Base-by-base conservation (phyloP, 2,329 filamentous ascomycete species). In the Sclerotinia spermophila region DNA sequence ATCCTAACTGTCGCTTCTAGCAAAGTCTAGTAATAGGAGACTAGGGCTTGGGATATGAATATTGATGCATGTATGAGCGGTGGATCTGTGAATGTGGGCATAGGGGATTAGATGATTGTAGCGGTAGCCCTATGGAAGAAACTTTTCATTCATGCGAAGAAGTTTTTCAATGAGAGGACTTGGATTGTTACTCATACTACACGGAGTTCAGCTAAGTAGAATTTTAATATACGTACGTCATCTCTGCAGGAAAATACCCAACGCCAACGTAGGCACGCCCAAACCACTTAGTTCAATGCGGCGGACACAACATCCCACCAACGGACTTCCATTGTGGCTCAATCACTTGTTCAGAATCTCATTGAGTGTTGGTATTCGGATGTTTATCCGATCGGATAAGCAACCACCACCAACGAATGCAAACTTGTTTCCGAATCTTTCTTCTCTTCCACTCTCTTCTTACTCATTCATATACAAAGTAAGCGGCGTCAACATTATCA, bases 231-330 rank as follows among this genome's bases (percentile, higher is more conserved):
- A 35, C 15, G 24, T 48, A 44, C 30, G 42, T 27, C 60, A 64
- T 64, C 10, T 48, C 30, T 64, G 60, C 42, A 64, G 60, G 42
- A 11, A 35, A 35, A n/a, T 64, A 64, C 44, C 61, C 61, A 38
- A 64, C 33, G 15, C 44, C 21, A 48, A 51, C 35, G 61, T 35
- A 64, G 8, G 61, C 35, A 64, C 33, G 44, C 44, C 61, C 42
- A 64, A 64, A 38, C 7, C 24, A 64, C 24, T 38, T 15, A 19
- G 33, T 6, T 27, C 5, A 27, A 3, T 24, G 21, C 21, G n/a
- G 40, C 40, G 42, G 30, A 42, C 27, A 24, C n/a, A 24, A 51
- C 33, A 64, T 38, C 24, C 42, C 19, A 38, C 7, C 30, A 64
- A 38, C 30, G 1, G 10, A 11, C 7, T 7, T 13, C 21, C 15